Base-by-base conservation (phyloP, 768 basidiomycete species). In the Termitomyces sp. region DNA sequence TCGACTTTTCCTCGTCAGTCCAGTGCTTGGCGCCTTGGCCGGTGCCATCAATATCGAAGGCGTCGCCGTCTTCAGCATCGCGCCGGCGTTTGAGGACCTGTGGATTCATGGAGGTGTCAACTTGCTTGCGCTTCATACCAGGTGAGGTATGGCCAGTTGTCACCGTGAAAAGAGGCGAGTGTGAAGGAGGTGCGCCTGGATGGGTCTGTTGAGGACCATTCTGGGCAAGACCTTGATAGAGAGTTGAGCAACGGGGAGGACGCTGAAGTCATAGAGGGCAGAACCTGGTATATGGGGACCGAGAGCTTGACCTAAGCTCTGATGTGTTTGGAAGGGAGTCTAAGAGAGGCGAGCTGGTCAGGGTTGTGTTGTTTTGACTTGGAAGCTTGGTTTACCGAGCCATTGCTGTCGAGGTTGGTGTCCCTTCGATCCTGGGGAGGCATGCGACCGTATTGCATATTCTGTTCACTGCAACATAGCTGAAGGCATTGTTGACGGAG, bases 1-100 rank as follows among this genome's bases (percentile, higher is more conserved):
- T 83, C 14, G 87, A 79, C 71, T 91, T 92, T 66, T 92, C 89
- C 9, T 90, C 88, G 67, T 90, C 90, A 0, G 88, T 88, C 89
- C 89, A 92, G 63, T 92, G 89, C 62, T 90, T 90, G 1, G 89
- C 86, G 25, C 89, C 89, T 58, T 82, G 81, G 4, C 73, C 78
- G 9, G 69, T 67, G 53, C 78, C 75, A 50, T 80, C 80, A 31
- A 77, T 68, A 62, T 83, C 81, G 59, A 74, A 79, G 43, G 62
- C 63, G 50, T 77, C 73, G 6, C 61, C 54, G 21, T 79, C 77
- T 53, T 75, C 77, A n/a, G 67, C 64, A 37, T 78, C 78, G 43
- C 79, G 71, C 35, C 81, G 75, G 44, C 81, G 76, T 71, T 82
- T 82, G 61, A 70, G 69, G 29, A 73, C 68, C 56, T 75, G 73